Percentiles rank a stretch among this genome's conserved stretches.
These are phyloP conservation scores for Sporothrix mexicana DNA, from an alignment of 2,329 filamentous ascomycete species.

Conservation along the genomic window DNA sequence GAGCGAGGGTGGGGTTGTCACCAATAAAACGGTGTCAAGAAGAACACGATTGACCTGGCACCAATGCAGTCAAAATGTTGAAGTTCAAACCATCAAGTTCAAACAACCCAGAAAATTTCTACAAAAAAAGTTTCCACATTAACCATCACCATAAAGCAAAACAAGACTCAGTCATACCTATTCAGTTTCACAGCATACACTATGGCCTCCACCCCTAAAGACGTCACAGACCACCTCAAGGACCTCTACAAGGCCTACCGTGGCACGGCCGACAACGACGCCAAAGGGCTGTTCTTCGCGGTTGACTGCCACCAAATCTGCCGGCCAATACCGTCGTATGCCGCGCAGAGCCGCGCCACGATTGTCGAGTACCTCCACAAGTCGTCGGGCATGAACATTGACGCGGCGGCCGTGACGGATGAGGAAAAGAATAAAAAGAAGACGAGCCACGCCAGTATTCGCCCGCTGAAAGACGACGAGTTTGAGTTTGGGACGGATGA, in stretches of 20 bases:
- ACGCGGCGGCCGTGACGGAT: not conserved
- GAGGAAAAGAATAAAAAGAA: not conserved
- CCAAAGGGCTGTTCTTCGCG: slow-evolving; percentile 36
- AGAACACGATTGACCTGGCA: no score
- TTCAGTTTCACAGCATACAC: not conserved
- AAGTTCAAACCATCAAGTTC: no score
- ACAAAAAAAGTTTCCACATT: no score
- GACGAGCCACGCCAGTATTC: slow-evolving; percentile 3
- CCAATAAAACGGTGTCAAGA: no score
- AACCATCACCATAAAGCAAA: no score
- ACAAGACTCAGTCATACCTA: no score
- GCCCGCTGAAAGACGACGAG: not conserved
- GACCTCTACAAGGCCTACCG: slow-evolving; percentile 35
- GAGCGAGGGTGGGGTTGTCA: no score
- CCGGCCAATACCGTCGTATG: slow-evolving; percentile 39
- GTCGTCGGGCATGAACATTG: slow-evolving; percentile 28
- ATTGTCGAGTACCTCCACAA: slow-evolving; percentile 41
- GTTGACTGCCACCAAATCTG: slow-evolving; percentile 39
- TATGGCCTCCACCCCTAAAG: not conserved
- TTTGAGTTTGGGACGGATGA: not conserved
- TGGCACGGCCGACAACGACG: slow-evolving; percentile 32
- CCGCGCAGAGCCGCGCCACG: slow-evolving; percentile 38
- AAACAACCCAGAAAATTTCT: no score
- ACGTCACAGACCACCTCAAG: slow-evolving; percentile 32
- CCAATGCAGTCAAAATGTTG: no score